Percentiles rank a stretch among this genome's conserved stretches.
These are phyloP conservation scores for Ogataea corticis DNA, from an alignment of 805 yeast species.

Conservation along the genomic window DNA sequence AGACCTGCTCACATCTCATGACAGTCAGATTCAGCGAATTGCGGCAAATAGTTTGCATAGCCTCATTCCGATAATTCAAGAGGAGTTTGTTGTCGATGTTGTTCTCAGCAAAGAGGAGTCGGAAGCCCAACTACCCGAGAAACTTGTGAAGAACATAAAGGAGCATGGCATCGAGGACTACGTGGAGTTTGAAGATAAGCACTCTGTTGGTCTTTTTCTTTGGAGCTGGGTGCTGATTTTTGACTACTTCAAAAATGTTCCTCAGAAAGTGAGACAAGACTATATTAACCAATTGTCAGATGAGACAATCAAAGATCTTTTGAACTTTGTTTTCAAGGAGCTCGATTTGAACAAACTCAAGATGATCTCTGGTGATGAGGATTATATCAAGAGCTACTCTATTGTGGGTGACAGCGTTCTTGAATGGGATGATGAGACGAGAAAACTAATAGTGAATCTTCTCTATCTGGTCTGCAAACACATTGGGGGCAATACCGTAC, in stretches of 20 bases:
- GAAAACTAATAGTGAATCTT: conserved; percentile 47
- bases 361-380: conserved; percentile 24
- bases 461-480: conserved; percentile 49
- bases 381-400: conserved; percentile 29
- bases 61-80: conserved; percentile 50
- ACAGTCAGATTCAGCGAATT: conserved; percentile 45
- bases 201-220: conserved; percentile 43
- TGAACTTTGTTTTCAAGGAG: conserved; percentile 55
- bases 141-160: conserved; percentile 38
- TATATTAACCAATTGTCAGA: conserved; percentile 61
- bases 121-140: conserved; percentile 41
- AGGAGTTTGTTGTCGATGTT: conserved; percentile 60
- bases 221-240: conserved; percentile 72
- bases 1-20: conserved; percentile 28
- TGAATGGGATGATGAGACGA: conserved; percentile 35
- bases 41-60: conserved; percentile 40
- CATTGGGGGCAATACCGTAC: conserved; percentile 61
- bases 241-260: conserved; percentile 60
- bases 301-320: conserved; percentile 48
- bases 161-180: conserved; percentile 36
- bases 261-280: conserved; percentile 60
- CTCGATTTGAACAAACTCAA: conserved; percentile 39
- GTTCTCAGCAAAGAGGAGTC: conserved; percentile 50
- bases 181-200: conserved; percentile 40
- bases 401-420: conserved; percentile 16